Percentiles rank a stretch among this genome's conserved stretches.
Conservation (phyloP, 2,329 filamentous ascomycete species). For the Pyrenochaeta sp. region DNA sequence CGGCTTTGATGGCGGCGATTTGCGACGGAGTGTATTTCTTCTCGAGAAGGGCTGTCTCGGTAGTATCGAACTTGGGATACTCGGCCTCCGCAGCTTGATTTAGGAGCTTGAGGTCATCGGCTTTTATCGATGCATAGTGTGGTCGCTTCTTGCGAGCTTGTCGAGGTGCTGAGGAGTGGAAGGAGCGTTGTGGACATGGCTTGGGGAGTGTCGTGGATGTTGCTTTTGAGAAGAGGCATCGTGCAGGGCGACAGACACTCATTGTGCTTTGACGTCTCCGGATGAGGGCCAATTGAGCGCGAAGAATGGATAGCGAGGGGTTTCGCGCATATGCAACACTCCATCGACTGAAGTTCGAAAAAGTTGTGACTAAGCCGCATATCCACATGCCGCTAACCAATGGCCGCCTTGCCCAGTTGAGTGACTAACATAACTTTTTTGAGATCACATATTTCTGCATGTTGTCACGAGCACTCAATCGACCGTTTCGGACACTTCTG, state of each 20-base stretch:
- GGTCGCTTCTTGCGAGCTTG: slow-evolving; percentile 49
- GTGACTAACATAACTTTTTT: slow-evolving; percentile 38
- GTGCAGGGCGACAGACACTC: slow-evolving; percentile 53
- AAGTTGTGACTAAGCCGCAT: slow-evolving; percentile 30
- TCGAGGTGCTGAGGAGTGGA: slow-evolving; percentile 50
- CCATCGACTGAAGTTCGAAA: slow-evolving; percentile 29
- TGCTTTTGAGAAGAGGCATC: slow-evolving; percentile 52
- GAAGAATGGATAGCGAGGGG: slow-evolving; percentile 8
- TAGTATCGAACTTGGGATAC: slow-evolving; percentile 71
- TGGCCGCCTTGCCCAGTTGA: slow-evolving; percentile 29
- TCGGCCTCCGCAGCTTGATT: slow-evolving; percentile 38
- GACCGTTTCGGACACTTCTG: slow-evolving; percentile 37
- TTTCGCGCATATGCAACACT: slow-evolving; percentile 18
- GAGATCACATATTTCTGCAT: slow-evolving; percentile 22
- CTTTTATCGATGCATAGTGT: slow-evolving; percentile 56
- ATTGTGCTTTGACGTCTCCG: slow-evolving; percentile 39
- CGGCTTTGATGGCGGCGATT: slow-evolving; percentile 80
- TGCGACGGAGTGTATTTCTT: slow-evolving; percentile 82
- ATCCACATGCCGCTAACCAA: slow-evolving; percentile 29
- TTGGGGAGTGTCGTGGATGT: slow-evolving; percentile 35
- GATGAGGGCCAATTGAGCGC: slow-evolving; percentile 32
- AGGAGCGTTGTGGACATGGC: slow-evolving; percentile 50
- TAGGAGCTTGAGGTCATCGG: slow-evolving; percentile 49
- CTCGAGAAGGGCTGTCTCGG: slow-evolving; percentile 56
- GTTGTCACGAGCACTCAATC: slow-evolving; percentile 28